Evolutionary conservation across 1,139 yeast species (phyloP).

Genomic region (Candida dubliniensis): DNA sequence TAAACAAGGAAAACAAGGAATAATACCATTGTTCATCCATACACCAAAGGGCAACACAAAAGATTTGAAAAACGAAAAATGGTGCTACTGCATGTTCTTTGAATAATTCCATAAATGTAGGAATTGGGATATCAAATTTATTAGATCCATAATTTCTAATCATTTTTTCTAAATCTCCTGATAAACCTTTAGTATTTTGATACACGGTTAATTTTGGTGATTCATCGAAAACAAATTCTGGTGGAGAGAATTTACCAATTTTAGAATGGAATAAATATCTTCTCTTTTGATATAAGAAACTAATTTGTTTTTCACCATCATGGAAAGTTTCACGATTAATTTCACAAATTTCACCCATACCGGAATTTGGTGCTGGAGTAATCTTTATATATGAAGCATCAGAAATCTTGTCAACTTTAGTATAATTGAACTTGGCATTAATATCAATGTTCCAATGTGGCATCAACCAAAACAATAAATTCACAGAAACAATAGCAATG

Average conservation of each 20-base stretch:
- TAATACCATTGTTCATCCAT: constrained; percentile 98
- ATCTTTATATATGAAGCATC: constrained; percentile 74
- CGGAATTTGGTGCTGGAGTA: constrained; percentile 82
- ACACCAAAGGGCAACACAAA: constrained; percentile 94
- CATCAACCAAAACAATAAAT: constrained; percentile 78
- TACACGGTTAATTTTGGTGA: constrained; percentile 57
- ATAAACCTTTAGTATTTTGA: constrained; percentile 64
- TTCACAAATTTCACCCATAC: constrained; percentile 76
- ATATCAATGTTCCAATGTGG: constrained; percentile 93
- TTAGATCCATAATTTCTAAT: constrained; percentile 76
- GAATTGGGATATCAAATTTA: constrained; percentile 91
- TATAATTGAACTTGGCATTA: constrained; percentile 70
- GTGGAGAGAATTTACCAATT: constrained; percentile 67
- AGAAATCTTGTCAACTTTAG: constrained; percentile 46
- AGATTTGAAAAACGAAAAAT: constrained; percentile 92
- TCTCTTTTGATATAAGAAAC: constrained; percentile 89
- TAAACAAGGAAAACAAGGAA: constrained; percentile 85
- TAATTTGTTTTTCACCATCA: constrained; percentile 62
- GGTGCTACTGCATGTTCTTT: constrained; percentile 99
- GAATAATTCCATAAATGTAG: constrained; percentile 85
- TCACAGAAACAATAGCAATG: constrained; percentile 70
- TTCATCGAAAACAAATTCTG: constrained; percentile 72
- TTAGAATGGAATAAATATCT: constrained; percentile 71
- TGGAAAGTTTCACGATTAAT: constrained; percentile 58
- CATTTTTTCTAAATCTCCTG: constrained; percentile 55